A percentile compares a stretch with the other conserved stretches of the same genome.
phyloP scores from a whole-genome alignment of 2,329 filamentous ascomycete genomes.

The Penicillium sp. region DNA sequence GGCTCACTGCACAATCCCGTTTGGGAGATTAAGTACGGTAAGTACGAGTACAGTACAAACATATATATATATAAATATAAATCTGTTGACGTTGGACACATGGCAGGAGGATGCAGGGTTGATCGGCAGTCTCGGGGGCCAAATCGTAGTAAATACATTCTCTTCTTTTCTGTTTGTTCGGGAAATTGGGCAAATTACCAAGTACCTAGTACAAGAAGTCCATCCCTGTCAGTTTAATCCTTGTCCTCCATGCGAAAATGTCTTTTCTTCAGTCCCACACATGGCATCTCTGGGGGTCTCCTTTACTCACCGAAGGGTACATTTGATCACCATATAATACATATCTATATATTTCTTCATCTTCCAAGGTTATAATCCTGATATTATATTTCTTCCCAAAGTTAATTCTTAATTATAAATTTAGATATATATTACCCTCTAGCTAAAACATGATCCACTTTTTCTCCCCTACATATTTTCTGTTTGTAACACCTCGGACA shows the following conservation, averaged over 20 bases:
- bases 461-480: neutral
- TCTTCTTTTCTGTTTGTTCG: neutral
- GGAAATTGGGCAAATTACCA: neutral
- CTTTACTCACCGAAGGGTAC: neutral
- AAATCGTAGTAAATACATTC: neutral
- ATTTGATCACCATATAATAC: neutral
- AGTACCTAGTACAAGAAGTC: neutral
- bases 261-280: neutral
- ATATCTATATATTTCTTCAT: neutral
- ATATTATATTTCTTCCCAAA: too few species aligned
- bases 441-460: conserved; percentile 8
- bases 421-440: neutral
- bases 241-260: neutral
- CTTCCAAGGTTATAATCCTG: neutral
- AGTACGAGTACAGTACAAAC: neutral
- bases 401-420: neutral
- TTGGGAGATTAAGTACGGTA: neutral
- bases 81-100: conserved; percentile 17
- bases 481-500: conserved; percentile 16
- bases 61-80: neutral
- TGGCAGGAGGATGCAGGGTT: conserved; percentile 14
- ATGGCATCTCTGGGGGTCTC: neutral
- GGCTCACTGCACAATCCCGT: conserved; percentile 4
- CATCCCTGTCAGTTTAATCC: neutral
- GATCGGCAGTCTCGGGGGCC: neutral